These are phyloP conservation scores for Aspergillus terreus DNA, from an alignment of 2,329 filamentous ascomycete species.

Conservation along the genomic window DNA sequence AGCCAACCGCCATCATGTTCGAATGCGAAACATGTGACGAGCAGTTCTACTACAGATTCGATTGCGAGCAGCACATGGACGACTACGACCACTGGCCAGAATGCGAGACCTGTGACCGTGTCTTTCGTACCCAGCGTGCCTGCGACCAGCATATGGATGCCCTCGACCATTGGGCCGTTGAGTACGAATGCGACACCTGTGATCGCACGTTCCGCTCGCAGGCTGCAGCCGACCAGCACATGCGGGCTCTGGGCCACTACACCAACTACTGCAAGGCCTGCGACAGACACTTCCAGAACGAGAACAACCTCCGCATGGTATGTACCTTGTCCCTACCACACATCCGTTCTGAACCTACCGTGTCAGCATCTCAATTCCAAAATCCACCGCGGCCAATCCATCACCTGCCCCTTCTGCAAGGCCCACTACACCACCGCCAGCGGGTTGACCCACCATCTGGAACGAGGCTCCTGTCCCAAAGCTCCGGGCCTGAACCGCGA, in stretches of 20 bases:
- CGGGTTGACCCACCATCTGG: slow-evolving; percentile 56
- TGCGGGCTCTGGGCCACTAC: slow-evolving; percentile 24
- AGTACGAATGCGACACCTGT: slow-evolving; percentile 27
- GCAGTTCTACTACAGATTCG: slow-evolving; percentile 6
- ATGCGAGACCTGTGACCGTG: slow-evolving; percentile 28
- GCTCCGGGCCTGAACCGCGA: slow-evolving; percentile 48
- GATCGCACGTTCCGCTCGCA: slow-evolving; percentile 13
- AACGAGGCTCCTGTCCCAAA: slow-evolving; percentile 50
- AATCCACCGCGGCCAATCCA: slow-evolving; percentile 43
- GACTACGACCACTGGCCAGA: slow-evolving; percentile 21
- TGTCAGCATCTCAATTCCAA: slow-evolving; percentile 54
- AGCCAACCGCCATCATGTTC: slow-evolving; percentile 4
- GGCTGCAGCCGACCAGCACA: slow-evolving; percentile 21
- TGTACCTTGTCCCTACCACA: not conserved
- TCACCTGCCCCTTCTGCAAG: slow-evolving; percentile 57
- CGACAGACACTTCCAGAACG: slow-evolving; percentile 26
- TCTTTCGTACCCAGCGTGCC: slow-evolving; percentile 20
- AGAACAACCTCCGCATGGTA: slow-evolving; percentile 31
- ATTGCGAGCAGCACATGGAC: slow-evolving; percentile 19
- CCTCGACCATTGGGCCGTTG: slow-evolving; percentile 23
- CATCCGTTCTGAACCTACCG: not conserved
- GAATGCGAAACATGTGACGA: slow-evolving; percentile 15
- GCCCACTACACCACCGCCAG: slow-evolving; percentile 47
- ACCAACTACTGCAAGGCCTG: slow-evolving; percentile 29
- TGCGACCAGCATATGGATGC: slow-evolving; percentile 31